Conservation (phyloP, 73 alveolate species). For the Halteria grandinella region DNA sequence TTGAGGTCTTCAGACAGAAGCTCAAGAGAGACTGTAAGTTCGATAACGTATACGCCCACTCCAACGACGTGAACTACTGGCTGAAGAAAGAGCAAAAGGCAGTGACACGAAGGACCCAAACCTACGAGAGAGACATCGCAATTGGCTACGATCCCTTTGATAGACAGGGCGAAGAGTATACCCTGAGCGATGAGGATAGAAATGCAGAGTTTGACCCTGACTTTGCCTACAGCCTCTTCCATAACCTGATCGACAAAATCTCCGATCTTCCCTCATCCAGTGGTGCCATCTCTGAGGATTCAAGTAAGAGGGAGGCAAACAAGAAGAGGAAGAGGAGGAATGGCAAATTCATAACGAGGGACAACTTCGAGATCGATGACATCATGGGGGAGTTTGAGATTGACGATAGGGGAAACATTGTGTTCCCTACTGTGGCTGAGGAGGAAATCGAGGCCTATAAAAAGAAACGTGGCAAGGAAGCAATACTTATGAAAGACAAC, state of each 20-base stretch:
- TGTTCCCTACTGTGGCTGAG: not conserved
- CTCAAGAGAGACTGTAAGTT: conserved; percentile 23
- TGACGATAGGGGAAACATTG: conserved; percentile 29
- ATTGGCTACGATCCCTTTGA: conserved; percentile 51
- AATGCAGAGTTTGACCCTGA: conserved; percentile 18
- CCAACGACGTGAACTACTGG: conserved; percentile 12
- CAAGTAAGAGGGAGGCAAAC: conserved; percentile 19
- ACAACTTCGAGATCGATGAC: conserved; percentile 39
- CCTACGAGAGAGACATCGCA: conserved; percentile 43
- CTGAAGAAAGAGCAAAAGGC: conserved; percentile 11
- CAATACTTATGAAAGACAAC: conserved; percentile 43
- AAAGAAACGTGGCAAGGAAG: too few relatives aligned
- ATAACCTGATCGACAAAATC: not conserved
- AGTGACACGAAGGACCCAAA: conserved; percentile 40
- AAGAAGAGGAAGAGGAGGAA: conserved; percentile 45
- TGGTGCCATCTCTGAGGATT: conserved; percentile 2
- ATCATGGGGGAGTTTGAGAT: conserved; percentile 49
- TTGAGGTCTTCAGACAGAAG: conserved; percentile 23
- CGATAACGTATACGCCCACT: conserved; percentile 17
- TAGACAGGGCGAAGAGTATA: not conserved
- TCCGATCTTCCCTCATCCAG: conserved; percentile 1
- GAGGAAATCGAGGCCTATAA: too few relatives aligned
- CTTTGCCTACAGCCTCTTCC: not conserved
- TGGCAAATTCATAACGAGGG: too few relatives aligned
- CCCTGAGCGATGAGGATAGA: conserved; percentile 2